Conservation (phyloP, 768 basidiomycete species). For the Roridomyces roridus region DNA sequence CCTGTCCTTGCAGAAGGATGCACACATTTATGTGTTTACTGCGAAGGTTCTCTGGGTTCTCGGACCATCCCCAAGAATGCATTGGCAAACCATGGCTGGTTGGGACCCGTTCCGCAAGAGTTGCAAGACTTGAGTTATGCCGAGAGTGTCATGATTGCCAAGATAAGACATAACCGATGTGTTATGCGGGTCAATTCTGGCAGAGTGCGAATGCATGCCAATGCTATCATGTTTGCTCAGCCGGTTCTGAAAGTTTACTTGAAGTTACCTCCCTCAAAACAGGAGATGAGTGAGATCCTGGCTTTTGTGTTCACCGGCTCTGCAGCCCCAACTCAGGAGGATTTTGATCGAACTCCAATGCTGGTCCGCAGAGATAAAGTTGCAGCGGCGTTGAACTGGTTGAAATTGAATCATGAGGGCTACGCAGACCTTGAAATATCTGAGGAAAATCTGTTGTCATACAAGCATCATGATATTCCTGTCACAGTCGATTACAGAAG, state of each 20-base stretch:
- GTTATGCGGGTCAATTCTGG: slow-evolving; percentile 37
- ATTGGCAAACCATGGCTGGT: slow-evolving; percentile 42
- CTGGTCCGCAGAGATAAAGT: slow-evolving; percentile 35
- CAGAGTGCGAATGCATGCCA: slow-evolving; percentile 38
- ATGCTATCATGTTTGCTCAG: slow-evolving; percentile 36
- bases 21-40: too few relatives aligned
- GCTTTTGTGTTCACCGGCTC: slow-evolving; percentile 40
- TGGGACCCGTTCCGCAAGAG: slow-evolving; percentile 38
- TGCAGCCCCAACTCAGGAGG: slow-evolving; percentile 28
- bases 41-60: too few relatives aligned
- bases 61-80: slow-evolving; percentile 26
- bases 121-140: slow-evolving; percentile 34
- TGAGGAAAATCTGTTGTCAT: slow-evolving; percentile 28
- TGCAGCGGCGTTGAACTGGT: slow-evolving; percentile 36
- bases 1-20: too few relatives aligned
- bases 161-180: slow-evolving; percentile 34
- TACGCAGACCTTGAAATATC: slow-evolving; percentile 38
- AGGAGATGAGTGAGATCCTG: slow-evolving; percentile 39
- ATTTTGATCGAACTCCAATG: slow-evolving; percentile 35
- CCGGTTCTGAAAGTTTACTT: slow-evolving; percentile 38
- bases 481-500: slow-evolving; percentile 30
- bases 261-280: slow-evolving; percentile 35
- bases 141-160: slow-evolving; percentile 36
- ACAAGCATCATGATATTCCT: slow-evolving; percentile 30
- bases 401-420: slow-evolving; percentile 38